Conservation (phyloP, 2,329 filamentous ascomycete species). For the Metarhizium sp. region DNA sequence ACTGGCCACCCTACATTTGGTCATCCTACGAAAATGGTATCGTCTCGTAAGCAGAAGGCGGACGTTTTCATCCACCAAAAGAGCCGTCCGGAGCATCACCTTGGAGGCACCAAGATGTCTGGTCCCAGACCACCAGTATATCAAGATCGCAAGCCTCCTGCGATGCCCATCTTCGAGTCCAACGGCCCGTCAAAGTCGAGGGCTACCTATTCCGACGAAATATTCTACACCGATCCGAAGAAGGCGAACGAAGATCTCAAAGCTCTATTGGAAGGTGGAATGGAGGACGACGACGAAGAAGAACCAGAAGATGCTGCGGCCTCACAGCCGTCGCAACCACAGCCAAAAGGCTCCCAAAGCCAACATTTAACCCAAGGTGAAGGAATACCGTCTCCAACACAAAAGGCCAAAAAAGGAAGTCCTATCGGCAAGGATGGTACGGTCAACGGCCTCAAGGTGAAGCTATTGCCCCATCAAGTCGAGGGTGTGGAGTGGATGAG, state of each 20-base stretch:
- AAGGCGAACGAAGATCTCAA: constrained; percentile 72
- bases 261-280: constrained; percentile 69
- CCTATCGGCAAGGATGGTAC: constrained; percentile 36
- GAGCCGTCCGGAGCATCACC: constrained; percentile 48
- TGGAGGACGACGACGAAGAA: constrained; percentile 62
- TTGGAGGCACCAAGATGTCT: constrained; percentile 33
- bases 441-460: constrained; percentile 75
- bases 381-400: constrained; percentile 9
- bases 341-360: neutral
- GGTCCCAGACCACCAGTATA: constrained; percentile 38
- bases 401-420: constrained; percentile 6
- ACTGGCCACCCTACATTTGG: constrained; percentile 21
- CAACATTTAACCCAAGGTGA: constrained; percentile 9
- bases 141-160: constrained; percentile 36
- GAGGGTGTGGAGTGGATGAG: constrained; percentile 94
- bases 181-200: constrained; percentile 9
- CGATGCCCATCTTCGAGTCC: constrained; percentile 40
- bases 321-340: neutral
- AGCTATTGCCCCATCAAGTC: constrained; percentile 85
- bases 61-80: constrained; percentile 45
- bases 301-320: constrained; percentile 18
- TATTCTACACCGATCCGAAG: constrained; percentile 58
- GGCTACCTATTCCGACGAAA: constrained; percentile 28
- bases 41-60: constrained; percentile 45
- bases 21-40: constrained; percentile 33